Evolutionary conservation across 2,329 filamentous ascomycete species (phyloP), one percentile per base, ranked within the genome.

Genomic region (Monilinia aucupariae): DNA sequence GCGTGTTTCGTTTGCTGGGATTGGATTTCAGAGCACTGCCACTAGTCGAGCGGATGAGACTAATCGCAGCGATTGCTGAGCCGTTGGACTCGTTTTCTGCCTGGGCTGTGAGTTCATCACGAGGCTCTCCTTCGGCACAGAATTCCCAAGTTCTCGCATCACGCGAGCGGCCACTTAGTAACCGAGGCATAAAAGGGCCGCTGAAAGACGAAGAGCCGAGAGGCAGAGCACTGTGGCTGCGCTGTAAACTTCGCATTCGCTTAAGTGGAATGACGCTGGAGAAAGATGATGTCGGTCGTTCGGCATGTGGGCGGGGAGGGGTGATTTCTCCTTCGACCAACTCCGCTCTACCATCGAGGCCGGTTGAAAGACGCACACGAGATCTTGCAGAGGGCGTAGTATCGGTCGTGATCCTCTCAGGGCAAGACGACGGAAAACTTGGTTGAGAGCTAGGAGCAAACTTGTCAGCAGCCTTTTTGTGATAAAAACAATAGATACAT

Each of bases 131-230:
- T 72, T 96, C 91, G 71, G 91, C 93, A 77, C 90, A 92, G 63
- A 91, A 91, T 72, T 96, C 91, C 93, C 93, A 97, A 8, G 89
- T 90, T 58, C 92, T 86, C 22, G 92, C 90, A 74, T 97, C 90
- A 61, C 91, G 86, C 63, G 92, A 96, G 63, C 93, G 84, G 61
- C 90, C 90, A 62, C 87, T 85, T 41, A 78, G 77, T 22, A 87
- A 77, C 43, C 80, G 79, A 25, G 82, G 83, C 32, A 82, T 81
- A 27, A 67, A 64, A 13, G 70, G 63, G 17, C 47, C 22, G 45
- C 37, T 61, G n/a, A 65, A 34, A 27, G 65, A 37, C 12, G 81
- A 81, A 5, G 82, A 85, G 65, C 83, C 76, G 62, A 81, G 79
- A 45, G 81, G 78, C 45, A 88, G 76, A 22, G 87, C 86, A 73